Percentiles rank a stretch among this genome's conserved stretches.
These are phyloP conservation scores for Auriculariales sp. DNA, from an alignment of 768 basidiomycete genomes.

Conservation along the genomic window DNA sequence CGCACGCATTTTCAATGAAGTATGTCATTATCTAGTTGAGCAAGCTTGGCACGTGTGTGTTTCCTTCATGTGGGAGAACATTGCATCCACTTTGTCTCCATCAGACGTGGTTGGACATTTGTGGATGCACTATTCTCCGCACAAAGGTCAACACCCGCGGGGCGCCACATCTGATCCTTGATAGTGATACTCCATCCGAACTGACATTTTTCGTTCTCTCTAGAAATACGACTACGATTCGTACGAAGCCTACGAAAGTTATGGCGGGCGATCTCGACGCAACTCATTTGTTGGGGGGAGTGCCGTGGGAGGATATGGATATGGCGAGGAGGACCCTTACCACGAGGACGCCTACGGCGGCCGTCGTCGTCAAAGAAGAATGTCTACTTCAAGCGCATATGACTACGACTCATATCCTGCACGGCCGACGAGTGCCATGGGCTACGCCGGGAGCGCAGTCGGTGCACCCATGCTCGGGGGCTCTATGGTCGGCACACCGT, in stretches of 20 bases:
- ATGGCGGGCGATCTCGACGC: not conserved
- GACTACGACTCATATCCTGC: not conserved
- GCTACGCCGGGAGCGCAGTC: not conserved
- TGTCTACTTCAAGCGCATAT: not conserved
- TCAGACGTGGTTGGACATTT: no score
- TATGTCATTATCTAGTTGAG: no score
- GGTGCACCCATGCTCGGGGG: not conserved
- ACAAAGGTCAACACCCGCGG: no score
- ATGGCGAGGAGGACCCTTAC: not conserved
- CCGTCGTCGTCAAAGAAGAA: not conserved
- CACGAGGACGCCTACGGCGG: not conserved
- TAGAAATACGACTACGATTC: conserved; percentile 1
- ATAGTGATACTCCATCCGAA: no score
- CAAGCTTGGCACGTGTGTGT: no score
- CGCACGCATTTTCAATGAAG: conserved; percentile 41
- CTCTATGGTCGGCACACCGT: not conserved
- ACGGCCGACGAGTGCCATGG: not conserved
- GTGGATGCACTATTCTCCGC: no score
- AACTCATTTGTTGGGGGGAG: not conserved
- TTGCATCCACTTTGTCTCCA: no score
- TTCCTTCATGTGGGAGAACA: no score
- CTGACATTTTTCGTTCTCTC: no score
- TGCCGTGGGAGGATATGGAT: not conserved
- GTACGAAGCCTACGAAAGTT: not conserved
- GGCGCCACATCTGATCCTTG: no score